Evolutionary conservation across 2,329 filamentous ascomycete species (phyloP).

Genomic region (Colletotrichum viniferum): DNA sequence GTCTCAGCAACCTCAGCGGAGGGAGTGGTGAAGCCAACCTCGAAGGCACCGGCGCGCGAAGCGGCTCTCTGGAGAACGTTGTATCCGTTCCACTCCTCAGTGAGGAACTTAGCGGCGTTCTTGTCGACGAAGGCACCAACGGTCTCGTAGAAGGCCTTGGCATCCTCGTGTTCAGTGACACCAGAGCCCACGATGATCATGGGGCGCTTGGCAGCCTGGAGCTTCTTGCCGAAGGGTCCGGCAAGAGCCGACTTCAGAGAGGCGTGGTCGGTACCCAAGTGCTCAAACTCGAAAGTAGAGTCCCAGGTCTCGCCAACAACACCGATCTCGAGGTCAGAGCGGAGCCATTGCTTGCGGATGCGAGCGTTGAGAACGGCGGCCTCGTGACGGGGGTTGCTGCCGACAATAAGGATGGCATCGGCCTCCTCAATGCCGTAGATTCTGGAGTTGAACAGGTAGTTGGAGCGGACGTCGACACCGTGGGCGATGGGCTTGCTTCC

Average conservation of each 20-base stretch:
- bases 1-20: slow-evolving; percentile 82
- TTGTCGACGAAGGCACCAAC: slow-evolving; percentile 92
- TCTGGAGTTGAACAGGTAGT: slow-evolving; percentile 95
- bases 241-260: slow-evolving; percentile 85
- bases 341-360: slow-evolving; percentile 97
- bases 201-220: slow-evolving; percentile 83
- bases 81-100: slow-evolving; percentile 94
- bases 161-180: slow-evolving; percentile 87
- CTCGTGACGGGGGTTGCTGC: slow-evolving; percentile 94
- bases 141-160: slow-evolving; percentile 91
- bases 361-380: slow-evolving; percentile 94
- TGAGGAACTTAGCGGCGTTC: slow-evolving; percentile 86
- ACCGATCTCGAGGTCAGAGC: slow-evolving; percentile 91
- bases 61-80: slow-evolving; percentile 95
- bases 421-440: slow-evolving; percentile 95
- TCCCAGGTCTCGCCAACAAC: slow-evolving; percentile 90
- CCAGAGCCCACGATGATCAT: slow-evolving; percentile 97
- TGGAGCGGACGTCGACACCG: slow-evolving; percentile 90
- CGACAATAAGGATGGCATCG: slow-evolving; percentile 88
- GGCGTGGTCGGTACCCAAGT: slow-evolving; percentile 79
- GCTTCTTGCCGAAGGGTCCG: slow-evolving; percentile 91
- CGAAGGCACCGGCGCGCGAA: slow-evolving; percentile 90
- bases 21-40: slow-evolving; percentile 91
- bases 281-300: slow-evolving; percentile 94
- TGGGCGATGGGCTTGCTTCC: slow-evolving; percentile 87